Evolutionary conservation across 331 rosid species (phyloP).

Genomic region (Quercus tomentella): DNA sequence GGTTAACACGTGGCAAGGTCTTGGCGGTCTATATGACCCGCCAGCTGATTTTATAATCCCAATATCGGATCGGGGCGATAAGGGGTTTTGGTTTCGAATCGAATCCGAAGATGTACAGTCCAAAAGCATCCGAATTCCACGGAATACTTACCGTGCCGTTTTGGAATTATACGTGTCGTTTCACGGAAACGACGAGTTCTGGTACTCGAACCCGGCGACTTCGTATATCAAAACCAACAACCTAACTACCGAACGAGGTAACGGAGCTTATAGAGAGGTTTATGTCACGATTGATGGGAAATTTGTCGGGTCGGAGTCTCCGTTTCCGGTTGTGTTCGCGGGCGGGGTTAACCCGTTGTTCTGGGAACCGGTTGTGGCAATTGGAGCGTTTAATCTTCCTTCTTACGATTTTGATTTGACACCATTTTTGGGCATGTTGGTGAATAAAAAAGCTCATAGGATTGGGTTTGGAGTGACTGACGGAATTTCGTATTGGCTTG

Average conservation of each 20-base stretch:
- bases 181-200: slow-evolving; percentile 85
- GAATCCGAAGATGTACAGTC: slow-evolving; percentile 39
- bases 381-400: slow-evolving; percentile 79
- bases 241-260: slow-evolving; percentile 54
- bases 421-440: slow-evolving; percentile 61
- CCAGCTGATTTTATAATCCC: slow-evolving; percentile 83
- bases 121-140: slow-evolving; percentile 44
- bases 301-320: slow-evolving; percentile 58
- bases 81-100: slow-evolving; percentile 68
- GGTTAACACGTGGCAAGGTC: neutral
- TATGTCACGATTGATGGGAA: slow-evolving; percentile 60
- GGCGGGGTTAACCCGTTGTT: slow-evolving; percentile 79
- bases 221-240: slow-evolving; percentile 54
- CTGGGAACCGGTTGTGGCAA: slow-evolving; percentile 79
- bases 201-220: slow-evolving; percentile 82
- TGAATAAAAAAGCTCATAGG: slow-evolving; percentile 48
- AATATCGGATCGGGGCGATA: slow-evolving; percentile 42
- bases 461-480: slow-evolving; percentile 62
- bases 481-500: slow-evolving; percentile 73
- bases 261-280: slow-evolving; percentile 74
- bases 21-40: slow-evolving; percentile 5
- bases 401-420: slow-evolving; percentile 64
- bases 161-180: slow-evolving; percentile 66
- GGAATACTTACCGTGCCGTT: slow-evolving; percentile 51
- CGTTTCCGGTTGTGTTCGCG: slow-evolving; percentile 77